Base-by-base conservation (phyloP, 2,329 filamentous ascomycete genomes). In the Paraconiothyrium brasiliense region DNA sequence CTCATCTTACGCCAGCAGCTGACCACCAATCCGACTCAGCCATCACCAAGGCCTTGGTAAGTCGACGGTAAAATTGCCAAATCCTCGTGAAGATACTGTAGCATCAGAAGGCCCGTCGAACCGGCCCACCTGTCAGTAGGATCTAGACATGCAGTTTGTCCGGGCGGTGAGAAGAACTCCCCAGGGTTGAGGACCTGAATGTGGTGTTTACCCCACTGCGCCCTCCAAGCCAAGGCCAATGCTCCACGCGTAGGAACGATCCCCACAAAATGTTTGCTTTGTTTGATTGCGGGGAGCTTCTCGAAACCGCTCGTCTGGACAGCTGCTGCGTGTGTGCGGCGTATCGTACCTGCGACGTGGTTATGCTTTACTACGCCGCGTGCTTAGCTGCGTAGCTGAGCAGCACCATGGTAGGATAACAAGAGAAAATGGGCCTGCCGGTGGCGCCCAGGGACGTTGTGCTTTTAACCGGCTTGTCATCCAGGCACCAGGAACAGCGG, bases 401-500 rank as follows among this genome's bases (percentile, higher is more conserved):
- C 20, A 3, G 34, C 34, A 39, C 27, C 24, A 44, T 32, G 22
- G 13, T 34, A 39, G 9, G 32, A 22, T 27, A 22, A 46, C 37
- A 6, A 24, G 16, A 5, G 39, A n/a, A 27, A 35, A 37, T 13
- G 35, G 35, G 55, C 41, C 43, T 50, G 13, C 30, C 22, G 27
- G 44, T 41, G 44, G 55, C 44, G 44, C 41, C 55, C 11, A 32
- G 39, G 51, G 24, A 37, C 54, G 27, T 34, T 7, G 16, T 41
- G 11, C 16, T 9, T 51, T 58, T 58, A 51, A 46, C 56, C 47
- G 48, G 56, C 56, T 58, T 58, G 47, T 51, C 47, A 58, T 50
- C 56, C 56, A 58, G 46, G 47, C 35, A 58, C 56, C 48, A 52
- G 56, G 56, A 58, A 51, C 27, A 51, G 16, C 56, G 56, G 56